phyloP scores from a whole-genome alignment of 805 yeast genomes.

The Barnettozyma vustinii region DNA sequence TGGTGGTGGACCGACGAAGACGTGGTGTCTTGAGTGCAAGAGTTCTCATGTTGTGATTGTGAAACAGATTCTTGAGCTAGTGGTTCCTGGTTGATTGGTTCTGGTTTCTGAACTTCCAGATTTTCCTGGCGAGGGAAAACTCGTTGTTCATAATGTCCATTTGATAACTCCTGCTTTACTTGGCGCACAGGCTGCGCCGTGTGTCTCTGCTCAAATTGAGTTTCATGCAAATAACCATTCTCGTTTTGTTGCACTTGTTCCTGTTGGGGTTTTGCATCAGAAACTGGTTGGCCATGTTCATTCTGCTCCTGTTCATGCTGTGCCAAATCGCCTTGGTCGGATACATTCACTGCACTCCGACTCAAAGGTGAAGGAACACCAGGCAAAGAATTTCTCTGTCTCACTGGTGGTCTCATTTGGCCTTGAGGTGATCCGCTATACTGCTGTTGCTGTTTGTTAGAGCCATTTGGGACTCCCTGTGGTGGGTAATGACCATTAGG shows the following conservation, averaged over 20 bases:
- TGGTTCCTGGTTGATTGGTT: not conserved
- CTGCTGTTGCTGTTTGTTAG: not conserved
- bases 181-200: not conserved
- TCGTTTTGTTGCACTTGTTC: not conserved
- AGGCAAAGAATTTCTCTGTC: conserved; percentile 17
- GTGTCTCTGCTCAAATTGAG: not conserved
- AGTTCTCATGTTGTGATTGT: not conserved
- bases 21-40: not conserved
- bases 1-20: conserved; percentile 14
- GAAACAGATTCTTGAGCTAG: not conserved
- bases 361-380: conserved; percentile 18
- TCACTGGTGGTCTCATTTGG: not conserved
- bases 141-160: not conserved
- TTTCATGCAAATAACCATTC: not conserved
- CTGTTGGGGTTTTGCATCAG: not conserved
- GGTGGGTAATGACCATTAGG: not conserved
- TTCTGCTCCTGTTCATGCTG: conserved; percentile 9
- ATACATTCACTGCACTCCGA: not conserved
- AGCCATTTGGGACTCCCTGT: not conserved
- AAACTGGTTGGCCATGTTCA: not conserved
- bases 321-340: not conserved
- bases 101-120: not conserved
- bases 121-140: not conserved
- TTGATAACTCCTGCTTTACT: not conserved
- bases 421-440: conserved; percentile 1